Evolutionary conservation across 2,329 filamentous ascomycete species (phyloP).

Genomic region (Metarhizium humberi): DNA sequence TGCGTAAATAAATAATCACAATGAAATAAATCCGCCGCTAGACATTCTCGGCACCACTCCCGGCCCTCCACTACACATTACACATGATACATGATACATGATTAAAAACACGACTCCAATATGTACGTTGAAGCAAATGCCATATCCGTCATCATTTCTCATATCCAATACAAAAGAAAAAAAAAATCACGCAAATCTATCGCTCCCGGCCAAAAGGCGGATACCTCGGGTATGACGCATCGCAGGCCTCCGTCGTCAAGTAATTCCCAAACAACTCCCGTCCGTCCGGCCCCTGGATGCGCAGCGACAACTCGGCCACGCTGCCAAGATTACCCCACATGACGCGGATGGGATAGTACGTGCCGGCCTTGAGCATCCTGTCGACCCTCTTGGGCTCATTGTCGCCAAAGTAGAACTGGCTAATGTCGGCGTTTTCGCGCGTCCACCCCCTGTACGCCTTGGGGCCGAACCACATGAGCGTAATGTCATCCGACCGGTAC

Average conservation of each 20-base stretch:
- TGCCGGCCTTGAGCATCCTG: slow-evolving; percentile 3
- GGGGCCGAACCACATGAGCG: slow-evolving; percentile 7
- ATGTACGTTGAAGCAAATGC: not conserved
- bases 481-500: slow-evolving; percentile 8
- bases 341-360: slow-evolving; percentile 8
- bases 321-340: slow-evolving; percentile 7
- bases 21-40: too few relatives aligned
- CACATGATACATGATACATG: too few relatives aligned
- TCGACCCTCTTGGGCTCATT: slow-evolving; percentile 1
- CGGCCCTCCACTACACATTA: too few relatives aligned
- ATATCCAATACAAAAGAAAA: too few relatives aligned
- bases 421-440: slow-evolving; percentile 6
- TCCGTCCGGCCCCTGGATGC: slow-evolving; percentile 7
- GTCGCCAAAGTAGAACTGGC: slow-evolving; percentile 5
- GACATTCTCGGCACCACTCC: too few relatives aligned
- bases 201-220: not conserved
- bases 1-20: too few relatives aligned
- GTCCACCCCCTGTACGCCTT: slow-evolving; percentile 2
- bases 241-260: slow-evolving; percentile 8
- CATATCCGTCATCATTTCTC: not conserved
- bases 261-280: slow-evolving; percentile 3
- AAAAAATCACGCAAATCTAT: not conserved
- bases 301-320: slow-evolving; percentile 4
- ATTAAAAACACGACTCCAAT: not conserved
- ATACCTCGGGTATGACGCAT: slow-evolving; percentile 4